phyloP scores from a whole-genome alignment of 108 stramenopile species.

The Fragilaria radians region DNA sequence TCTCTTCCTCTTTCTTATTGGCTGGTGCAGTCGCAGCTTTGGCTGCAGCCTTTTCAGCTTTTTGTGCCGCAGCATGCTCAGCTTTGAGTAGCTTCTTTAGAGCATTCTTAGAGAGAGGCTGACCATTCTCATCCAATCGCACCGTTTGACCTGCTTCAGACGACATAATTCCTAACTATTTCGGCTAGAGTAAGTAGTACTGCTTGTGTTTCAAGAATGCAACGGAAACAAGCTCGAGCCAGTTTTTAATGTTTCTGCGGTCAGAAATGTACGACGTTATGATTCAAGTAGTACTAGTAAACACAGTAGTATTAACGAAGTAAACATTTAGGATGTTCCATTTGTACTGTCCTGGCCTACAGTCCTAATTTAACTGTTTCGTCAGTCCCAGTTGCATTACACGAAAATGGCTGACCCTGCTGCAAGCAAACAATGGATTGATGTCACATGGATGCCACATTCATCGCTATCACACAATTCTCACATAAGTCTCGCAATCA shows the following conservation, averaged over 20 bases:
- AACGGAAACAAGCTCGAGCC: too few relatives aligned
- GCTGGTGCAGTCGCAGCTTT: constrained; percentile 36
- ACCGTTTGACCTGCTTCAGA: constrained; percentile 17
- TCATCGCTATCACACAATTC: constrained; percentile 39
- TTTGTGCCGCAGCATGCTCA: constrained; percentile 52
- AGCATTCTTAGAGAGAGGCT: constrained; percentile 58
- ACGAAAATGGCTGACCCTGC: neutral
- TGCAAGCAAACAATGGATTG: constrained; percentile 24
- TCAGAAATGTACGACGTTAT: too few relatives aligned
- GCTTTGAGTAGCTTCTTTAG: constrained; percentile 71
- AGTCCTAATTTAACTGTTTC: too few relatives aligned
- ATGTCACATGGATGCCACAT: constrained; percentile 59
- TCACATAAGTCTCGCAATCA: constrained; percentile 30
- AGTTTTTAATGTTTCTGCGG: too few relatives aligned
- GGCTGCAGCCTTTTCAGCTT: constrained; percentile 57
- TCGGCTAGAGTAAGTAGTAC: too few relatives aligned
- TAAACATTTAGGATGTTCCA: too few relatives aligned
- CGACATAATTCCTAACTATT: too few relatives aligned
- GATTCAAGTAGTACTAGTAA: too few relatives aligned
- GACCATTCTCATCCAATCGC: constrained; percentile 23
- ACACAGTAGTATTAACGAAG: too few relatives aligned
- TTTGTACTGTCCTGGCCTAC: too few relatives aligned
- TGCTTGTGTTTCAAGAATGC: too few relatives aligned
- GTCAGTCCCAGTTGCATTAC: too few relatives aligned
- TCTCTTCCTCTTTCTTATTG: constrained; percentile 67